Evolutionary conservation across 148 eudicot species (phyloP), one percentile per base, ranked within the genome.

Genomic region (Fagopyrum homotropicum): DNA sequence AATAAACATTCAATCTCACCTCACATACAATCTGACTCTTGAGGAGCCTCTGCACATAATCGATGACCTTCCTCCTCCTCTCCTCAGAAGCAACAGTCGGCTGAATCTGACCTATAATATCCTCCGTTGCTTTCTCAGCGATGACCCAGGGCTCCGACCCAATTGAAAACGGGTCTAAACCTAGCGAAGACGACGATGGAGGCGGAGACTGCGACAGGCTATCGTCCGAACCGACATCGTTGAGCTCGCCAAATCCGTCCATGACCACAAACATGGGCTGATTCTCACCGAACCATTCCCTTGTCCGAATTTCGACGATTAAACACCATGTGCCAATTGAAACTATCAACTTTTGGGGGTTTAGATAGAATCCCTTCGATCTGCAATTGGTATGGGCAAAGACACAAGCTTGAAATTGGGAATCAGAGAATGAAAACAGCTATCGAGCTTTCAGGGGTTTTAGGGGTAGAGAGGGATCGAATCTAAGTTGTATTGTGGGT

Each of bases 31-130:
- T 81, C 66, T 43, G 73, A 30, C 76, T 55, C 81, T 75, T 86
- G 22, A 90, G 75, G 72, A 90, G 82, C 68, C 83, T 79, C 73
- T 86, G 89, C 71, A 90, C 83, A 85, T 88, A 90, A 81, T 84
- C 85, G 75, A 90, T 79, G 14, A 90, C 89, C 78, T 80, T 79
- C 69, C 69, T 81, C 61, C 95, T 85, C 60, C 84, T 85, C 63
- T 80, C 85, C 72, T 90, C 89, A 72, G 95, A 86, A 9, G 80
- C 85, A 73, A 82, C 76, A 77, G 86, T 86, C 14, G 95, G 92
- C 74, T 82, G 92, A 57, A 88, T 85, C 82, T 82, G 82, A 9
- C 78, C 56, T 45, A 88, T 84, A 45, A 90, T 88, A 45, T 75
- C 81, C 69, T 61, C 70, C 26, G 89, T 77, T 1, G 80, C 84